A percentile compares a stretch with the other conserved stretches of the same genome.
phyloP scores from a whole-genome alignment of 768 basidiomycete genomes.

The Leccinum uliginosum region DNA sequence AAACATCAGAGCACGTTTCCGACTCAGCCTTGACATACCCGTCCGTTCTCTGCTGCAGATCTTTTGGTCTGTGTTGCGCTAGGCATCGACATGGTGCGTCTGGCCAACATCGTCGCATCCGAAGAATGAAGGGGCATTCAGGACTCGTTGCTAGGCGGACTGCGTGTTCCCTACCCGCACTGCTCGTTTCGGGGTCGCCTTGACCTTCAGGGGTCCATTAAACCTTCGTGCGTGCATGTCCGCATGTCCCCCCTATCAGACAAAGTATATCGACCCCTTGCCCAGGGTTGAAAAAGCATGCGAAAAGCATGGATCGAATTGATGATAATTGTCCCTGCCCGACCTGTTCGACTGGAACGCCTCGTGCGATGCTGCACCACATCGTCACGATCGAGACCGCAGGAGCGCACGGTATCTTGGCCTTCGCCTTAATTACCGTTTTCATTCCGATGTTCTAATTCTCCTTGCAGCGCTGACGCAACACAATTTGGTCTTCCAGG shows the following conservation, averaged over 20 bases:
- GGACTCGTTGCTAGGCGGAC: slow-evolving; percentile 57
- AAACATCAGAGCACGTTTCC: slow-evolving; percentile 3
- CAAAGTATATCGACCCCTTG: slow-evolving; percentile 7
- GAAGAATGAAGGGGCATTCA: neutral
- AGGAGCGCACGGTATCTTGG: slow-evolving; percentile 70
- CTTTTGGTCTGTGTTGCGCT: slow-evolving; percentile 86
- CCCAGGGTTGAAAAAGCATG: slow-evolving; percentile 56
- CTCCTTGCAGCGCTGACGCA: slow-evolving; percentile 60
- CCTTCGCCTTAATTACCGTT: slow-evolving; percentile 15
- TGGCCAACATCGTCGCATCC: neutral
- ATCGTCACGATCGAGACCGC: slow-evolving; percentile 75
- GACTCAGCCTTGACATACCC: neutral
- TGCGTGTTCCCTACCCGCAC: slow-evolving; percentile 93
- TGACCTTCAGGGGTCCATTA: slow-evolving; percentile 76
- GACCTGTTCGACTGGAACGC: slow-evolving; percentile 65
- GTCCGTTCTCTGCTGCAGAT: slow-evolving; percentile 40
- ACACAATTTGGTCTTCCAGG: slow-evolving; percentile 85
- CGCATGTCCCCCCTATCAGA: neutral
- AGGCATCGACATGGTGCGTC: slow-evolving; percentile 83
- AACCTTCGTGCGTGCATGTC: slow-evolving; percentile 58
- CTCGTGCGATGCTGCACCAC: slow-evolving; percentile 74
- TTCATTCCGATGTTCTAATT: slow-evolving; percentile 9
- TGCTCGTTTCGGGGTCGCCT: slow-evolving; percentile 84
- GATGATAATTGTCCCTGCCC: slow-evolving; percentile 81
- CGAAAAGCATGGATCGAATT: slow-evolving; percentile 64